Percentiles rank a stretch among this genome's conserved stretches.
Evolutionary conservation across 2,329 filamentous ascomycete species (phyloP).

Genomic region (Furcasterigmium sp.): DNA sequence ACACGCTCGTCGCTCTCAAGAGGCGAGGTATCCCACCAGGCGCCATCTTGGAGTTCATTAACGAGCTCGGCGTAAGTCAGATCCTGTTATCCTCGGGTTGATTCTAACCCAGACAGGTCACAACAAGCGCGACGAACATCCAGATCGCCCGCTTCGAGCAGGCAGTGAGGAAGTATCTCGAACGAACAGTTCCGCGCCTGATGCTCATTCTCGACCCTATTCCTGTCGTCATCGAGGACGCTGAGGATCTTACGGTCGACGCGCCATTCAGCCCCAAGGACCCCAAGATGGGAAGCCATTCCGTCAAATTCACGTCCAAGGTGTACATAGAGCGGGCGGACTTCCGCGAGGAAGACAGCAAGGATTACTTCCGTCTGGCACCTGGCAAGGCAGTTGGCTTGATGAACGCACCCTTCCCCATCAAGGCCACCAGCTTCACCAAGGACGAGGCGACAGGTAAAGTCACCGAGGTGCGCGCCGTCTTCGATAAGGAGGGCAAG

Average conservation of each 20-base stretch:
- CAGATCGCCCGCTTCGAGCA: conserved; percentile 81
- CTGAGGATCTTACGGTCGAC: conserved; percentile 60
- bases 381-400: conserved; percentile 74
- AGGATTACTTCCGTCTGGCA: conserved; percentile 75
- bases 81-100: no score
- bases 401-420: conserved; percentile 64
- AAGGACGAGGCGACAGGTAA: conserved; percentile 61
- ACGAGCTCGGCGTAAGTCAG: conserved; percentile 72
- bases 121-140: conserved; percentile 74
- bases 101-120: conserved; percentile 30
- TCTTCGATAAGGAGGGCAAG: conserved; percentile 64
- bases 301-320: conserved; percentile 62
- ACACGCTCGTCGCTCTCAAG: conserved; percentile 78
- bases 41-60: conserved; percentile 83
- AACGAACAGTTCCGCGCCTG: conserved; percentile 79
- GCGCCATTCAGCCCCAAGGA: conserved; percentile 83
- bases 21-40: conserved; percentile 83
- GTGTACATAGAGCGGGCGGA: conserved; percentile 83
- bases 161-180: conserved; percentile 78
- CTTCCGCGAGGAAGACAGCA: conserved; percentile 69
- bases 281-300: conserved; percentile 57
- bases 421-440: conserved; percentile 64
- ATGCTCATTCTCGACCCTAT: conserved; percentile 88
- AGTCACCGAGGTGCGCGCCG: conserved; percentile 58
- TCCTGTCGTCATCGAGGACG: conserved; percentile 74